These are phyloP conservation scores for Alternaria angustiovoidea DNA, from an alignment of 2,329 filamentous ascomycete genomes.

Conservation along the genomic window DNA sequence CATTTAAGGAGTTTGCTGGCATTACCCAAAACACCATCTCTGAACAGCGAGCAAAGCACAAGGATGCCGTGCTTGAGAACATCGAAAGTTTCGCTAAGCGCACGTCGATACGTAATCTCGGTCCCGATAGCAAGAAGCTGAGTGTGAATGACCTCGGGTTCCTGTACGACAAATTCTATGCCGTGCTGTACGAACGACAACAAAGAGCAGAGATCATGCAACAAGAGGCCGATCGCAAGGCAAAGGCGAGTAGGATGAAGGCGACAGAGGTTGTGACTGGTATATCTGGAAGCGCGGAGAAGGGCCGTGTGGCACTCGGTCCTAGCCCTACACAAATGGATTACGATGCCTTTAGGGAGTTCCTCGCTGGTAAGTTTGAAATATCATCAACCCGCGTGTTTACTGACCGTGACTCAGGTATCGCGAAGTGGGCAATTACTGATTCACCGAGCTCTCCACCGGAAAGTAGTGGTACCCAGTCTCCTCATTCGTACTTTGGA, in stretches of 20 bases:
- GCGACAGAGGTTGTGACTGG: conserved; percentile 60
- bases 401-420: conserved; percentile 58
- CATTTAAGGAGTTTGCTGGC: conserved; percentile 96
- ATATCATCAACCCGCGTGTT: not conserved
- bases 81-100: conserved; percentile 98
- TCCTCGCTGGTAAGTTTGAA: conserved; percentile 70
- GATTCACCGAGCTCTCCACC: conserved; percentile 76
- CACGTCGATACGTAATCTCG: conserved; percentile 93
- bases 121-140: conserved; percentile 92
- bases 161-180: conserved; percentile 94
- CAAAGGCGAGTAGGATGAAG: conserved; percentile 68
- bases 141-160: conserved; percentile 85
- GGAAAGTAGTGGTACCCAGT: conserved; percentile 59
- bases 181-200: conserved; percentile 88
- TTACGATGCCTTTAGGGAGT: conserved; percentile 94
- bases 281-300: conserved; percentile 67
- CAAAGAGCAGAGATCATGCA: conserved; percentile 80
- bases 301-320: conserved; percentile 85
- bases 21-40: conserved; percentile 94
- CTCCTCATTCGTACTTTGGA: conserved; percentile 66
- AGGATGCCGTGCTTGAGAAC: conserved; percentile 90
- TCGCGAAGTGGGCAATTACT: conserved; percentile 91
- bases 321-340: conserved; percentile 95
- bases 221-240: conserved; percentile 70
- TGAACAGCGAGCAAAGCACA: conserved; percentile 89